Evolutionary conservation across 257 asterid species (phyloP).

Genomic region (Fraxinus quadrangulata): DNA sequence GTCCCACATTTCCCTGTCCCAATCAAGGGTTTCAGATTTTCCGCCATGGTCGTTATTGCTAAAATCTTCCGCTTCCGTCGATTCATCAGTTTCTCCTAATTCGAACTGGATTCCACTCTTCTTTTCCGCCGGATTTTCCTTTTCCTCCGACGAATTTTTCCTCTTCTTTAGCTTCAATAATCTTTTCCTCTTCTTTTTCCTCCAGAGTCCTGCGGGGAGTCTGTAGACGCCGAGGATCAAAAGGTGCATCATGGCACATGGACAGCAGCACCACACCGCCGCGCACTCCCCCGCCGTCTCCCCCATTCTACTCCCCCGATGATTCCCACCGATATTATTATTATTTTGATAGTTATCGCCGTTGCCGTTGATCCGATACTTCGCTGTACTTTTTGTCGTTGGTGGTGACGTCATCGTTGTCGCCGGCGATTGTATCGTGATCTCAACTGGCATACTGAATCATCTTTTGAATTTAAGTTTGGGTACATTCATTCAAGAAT

Average conservation of each 20-base stretch:
- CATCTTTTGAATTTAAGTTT: neutral
- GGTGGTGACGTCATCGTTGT: neutral
- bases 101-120: constrained; percentile 13
- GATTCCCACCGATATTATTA: constrained; percentile 5
- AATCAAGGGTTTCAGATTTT: constrained; percentile 40
- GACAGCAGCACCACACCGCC: constrained; percentile 54
- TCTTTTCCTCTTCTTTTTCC: constrained; percentile 40
- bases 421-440: constrained; percentile 32
- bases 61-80: constrained; percentile 33
- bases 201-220: constrained; percentile 46
- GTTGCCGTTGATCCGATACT: neutral
- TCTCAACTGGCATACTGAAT: neutral
- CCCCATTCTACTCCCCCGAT: constrained; percentile 45
- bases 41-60: neutral
- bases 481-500: neutral
- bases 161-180: constrained; percentile 42
- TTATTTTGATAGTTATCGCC: neutral
- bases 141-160: constrained; percentile 27
- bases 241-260: constrained; percentile 46
- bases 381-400: neutral
- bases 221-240: constrained; percentile 48
- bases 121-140: constrained; percentile 18
- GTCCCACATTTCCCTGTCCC: constrained; percentile 57
- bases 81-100: constrained; percentile 13
- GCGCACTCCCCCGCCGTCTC: constrained; percentile 60